Conservation (phyloP, 768 basidiomycete species). For the Austroboletus eburneus region DNA sequence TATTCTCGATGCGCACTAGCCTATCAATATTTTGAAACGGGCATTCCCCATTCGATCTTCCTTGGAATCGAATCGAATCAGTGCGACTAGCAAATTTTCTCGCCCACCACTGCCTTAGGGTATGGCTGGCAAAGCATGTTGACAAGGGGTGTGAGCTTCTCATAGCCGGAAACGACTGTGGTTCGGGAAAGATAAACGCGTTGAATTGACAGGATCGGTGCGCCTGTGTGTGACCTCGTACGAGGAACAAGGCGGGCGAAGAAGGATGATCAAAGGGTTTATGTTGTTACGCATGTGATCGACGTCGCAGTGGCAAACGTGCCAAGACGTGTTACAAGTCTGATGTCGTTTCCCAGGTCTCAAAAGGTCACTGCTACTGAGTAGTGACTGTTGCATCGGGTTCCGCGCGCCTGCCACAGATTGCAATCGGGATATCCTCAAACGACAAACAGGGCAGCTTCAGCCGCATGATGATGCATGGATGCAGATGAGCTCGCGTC, state of each 20-base stretch:
- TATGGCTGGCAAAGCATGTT: not conserved
- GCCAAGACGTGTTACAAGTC: constrained; percentile 6
- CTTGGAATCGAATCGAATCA: too few relatives aligned
- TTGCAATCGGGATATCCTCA: not conserved
- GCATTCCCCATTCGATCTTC: too few relatives aligned
- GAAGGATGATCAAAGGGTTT: not conserved
- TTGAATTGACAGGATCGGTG: not conserved
- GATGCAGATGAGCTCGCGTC: not conserved
- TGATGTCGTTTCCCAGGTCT: constrained; percentile 4
- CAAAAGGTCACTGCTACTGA: too few relatives aligned
- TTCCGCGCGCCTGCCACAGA: not conserved
- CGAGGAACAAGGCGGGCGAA: not conserved
- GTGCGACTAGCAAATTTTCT: too few relatives aligned
- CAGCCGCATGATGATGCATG: not conserved
- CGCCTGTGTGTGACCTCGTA: not conserved
- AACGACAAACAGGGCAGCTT: not conserved
- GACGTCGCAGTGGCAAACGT: not conserved
- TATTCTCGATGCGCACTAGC: too few relatives aligned
- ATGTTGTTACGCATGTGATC: not conserved
- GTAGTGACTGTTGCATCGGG: too few relatives aligned
- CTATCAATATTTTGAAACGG: too few relatives aligned
- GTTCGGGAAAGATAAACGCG: not conserved
- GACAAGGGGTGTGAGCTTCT: not conserved
- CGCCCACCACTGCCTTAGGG: too few relatives aligned
- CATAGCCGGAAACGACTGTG: not conserved